Evolutionary conservation across 352 stramenopile species (phyloP).

Genomic region (Phytophthora syringae): DNA sequence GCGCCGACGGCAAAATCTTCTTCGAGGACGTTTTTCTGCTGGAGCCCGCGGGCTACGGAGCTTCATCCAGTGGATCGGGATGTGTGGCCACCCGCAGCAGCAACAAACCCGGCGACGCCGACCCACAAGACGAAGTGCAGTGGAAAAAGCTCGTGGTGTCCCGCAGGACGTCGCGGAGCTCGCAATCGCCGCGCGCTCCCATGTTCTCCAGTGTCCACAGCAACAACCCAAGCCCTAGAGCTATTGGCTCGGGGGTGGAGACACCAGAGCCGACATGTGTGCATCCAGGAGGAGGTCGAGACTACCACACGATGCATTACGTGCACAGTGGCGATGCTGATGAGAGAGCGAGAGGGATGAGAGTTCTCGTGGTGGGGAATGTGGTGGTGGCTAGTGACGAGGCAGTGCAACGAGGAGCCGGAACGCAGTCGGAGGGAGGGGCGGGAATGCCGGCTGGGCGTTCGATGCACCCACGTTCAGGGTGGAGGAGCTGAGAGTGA

Average conservation of each 20-base stretch:
- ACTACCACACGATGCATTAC: slow-evolving; percentile 84
- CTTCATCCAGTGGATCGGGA: background rate
- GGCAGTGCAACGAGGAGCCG: slow-evolving; percentile 10
- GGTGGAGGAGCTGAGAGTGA: slow-evolving; percentile 67
- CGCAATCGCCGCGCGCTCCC: slow-evolving; percentile 21
- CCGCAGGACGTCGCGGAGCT: slow-evolving; percentile 23
- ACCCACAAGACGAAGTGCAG: slow-evolving; percentile 19
- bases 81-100: slow-evolving; percentile 6
- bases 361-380: slow-evolving; percentile 75
- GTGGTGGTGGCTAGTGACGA: slow-evolving; percentile 48
- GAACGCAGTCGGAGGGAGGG: slow-evolving; percentile 22
- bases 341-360: slow-evolving; percentile 41
- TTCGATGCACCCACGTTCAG: slow-evolving; percentile 65
- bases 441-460: slow-evolving; percentile 11
- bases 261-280: slow-evolving; percentile 17
- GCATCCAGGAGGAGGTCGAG: slow-evolving; percentile 40
- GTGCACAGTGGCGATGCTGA: slow-evolving; percentile 45
- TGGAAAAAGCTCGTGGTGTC: slow-evolving; percentile 68
- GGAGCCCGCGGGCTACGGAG: slow-evolving; percentile 41
- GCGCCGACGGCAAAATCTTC: slow-evolving; percentile 62
- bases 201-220: slow-evolving; percentile 19
- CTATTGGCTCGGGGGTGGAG: slow-evolving; percentile 14
- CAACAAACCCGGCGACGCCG: background rate
- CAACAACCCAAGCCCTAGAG: slow-evolving; percentile 9
- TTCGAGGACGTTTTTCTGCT: slow-evolving; percentile 72